Percentiles rank a stretch among this genome's conserved stretches.
These are phyloP conservation scores for Hymenochaete sp. DNA, from an alignment of 1,284 basidiomycete genomes.

Conservation along the genomic window DNA sequence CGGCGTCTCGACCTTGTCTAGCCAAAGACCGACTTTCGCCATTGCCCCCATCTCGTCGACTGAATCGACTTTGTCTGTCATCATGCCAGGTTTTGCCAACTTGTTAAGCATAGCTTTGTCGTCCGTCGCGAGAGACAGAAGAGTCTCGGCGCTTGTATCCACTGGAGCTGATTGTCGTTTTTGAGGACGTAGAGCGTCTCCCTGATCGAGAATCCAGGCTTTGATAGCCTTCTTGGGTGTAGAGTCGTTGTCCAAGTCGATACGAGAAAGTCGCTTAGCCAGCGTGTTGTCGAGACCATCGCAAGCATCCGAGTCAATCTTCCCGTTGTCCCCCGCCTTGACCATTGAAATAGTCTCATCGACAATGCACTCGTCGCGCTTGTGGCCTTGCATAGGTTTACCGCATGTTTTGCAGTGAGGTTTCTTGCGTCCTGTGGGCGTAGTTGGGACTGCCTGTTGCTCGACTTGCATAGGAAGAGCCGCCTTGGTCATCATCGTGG, in stretches of 20 bases:
- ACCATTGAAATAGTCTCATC: conserved; percentile 2
- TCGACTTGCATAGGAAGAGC: too few relatives aligned
- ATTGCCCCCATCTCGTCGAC: conserved; percentile 3
- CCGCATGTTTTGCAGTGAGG: conserved; percentile 16
- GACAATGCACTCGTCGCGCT: conserved; percentile 13
- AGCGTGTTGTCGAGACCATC: too few relatives aligned
- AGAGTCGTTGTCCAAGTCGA: too few relatives aligned
- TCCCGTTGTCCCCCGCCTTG: background rate
- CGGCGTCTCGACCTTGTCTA: conserved; percentile 6
- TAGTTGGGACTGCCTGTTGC: conserved; percentile 1
- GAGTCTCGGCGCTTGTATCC: conserved; percentile 9
- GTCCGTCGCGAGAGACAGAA: conserved; percentile 8
- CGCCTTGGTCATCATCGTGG: too few relatives aligned
- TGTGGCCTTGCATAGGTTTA: conserved; percentile 15
- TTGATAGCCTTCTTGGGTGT: too few relatives aligned
- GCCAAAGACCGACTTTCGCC: conserved; percentile 12
- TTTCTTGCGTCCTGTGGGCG: conserved; percentile 13
- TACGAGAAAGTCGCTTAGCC: too few relatives aligned
- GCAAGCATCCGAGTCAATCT: too few relatives aligned
- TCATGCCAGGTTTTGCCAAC: conserved; percentile 10
- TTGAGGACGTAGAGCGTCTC: conserved; percentile 7
- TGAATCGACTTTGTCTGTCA: conserved; percentile 1
- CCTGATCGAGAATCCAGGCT: too few relatives aligned
- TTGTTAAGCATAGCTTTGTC: conserved; percentile 11
- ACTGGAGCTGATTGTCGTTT: too few relatives aligned